A percentile compares a stretch with the other conserved stretches of the same genome.
Conservation (phyloP, 2,329 filamentous ascomycete species). For the Lasiodiplodia sp. region DNA sequence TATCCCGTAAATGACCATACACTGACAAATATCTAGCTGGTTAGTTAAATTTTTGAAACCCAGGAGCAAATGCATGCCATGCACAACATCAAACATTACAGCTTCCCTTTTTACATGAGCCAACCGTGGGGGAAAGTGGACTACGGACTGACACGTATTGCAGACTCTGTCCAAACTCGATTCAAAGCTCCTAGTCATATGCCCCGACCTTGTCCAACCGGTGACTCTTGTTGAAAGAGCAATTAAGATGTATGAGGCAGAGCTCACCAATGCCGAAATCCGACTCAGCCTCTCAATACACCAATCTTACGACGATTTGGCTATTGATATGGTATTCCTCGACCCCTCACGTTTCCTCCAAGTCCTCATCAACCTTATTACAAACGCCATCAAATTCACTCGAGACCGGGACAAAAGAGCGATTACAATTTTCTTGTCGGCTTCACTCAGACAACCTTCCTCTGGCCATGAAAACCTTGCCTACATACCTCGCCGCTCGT, state of each 20-base stretch:
- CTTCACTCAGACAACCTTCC: conserved; percentile 32
- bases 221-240: conserved; percentile 33
- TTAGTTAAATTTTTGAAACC: neutral
- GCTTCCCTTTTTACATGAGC: neutral
- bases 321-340: conserved; percentile 33
- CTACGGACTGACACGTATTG: neutral
- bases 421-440: conserved; percentile 41
- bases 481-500: conserved; percentile 32
- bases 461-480: conserved; percentile 23
- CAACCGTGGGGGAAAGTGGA: neutral
- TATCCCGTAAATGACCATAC: neutral
- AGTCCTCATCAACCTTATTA: conserved; percentile 42
- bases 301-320: conserved; percentile 30
- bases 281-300: conserved; percentile 31
- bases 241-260: conserved; percentile 38
- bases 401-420: conserved; percentile 38
- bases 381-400: conserved; percentile 45
- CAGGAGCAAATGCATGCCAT: too few species aligned
- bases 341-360: conserved; percentile 32
- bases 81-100: neutral
- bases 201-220: conserved; percentile 34
- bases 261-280: conserved; percentile 34
- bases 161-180: conserved; percentile 28
- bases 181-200: conserved; percentile 38
- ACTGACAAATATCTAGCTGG: conserved; percentile 5